Evolutionary conservation across 2,329 filamentous ascomycete genomes (phyloP), one percentile per base, ranked within the genome.

Genomic region (Claviceps sp.): DNA sequence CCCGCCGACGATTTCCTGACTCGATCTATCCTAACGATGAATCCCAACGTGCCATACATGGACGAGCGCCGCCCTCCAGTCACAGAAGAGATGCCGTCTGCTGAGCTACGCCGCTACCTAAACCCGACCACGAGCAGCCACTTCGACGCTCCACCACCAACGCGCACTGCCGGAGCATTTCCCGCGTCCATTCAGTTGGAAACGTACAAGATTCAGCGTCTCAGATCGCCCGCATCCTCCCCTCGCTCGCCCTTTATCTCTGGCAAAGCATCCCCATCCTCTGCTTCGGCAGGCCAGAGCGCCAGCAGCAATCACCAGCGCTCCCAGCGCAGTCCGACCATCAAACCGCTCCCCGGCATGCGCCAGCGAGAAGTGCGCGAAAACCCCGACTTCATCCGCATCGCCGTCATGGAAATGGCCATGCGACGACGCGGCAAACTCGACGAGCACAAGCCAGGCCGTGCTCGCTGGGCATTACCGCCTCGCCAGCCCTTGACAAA

Each of bases 171-270:
- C 9, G 47, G 50, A 4, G 43, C 69, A 50, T 84, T 78, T 59
- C 82, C 79, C 14, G 80, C 82, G 26, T 84, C 82, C 1, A 85
- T 85, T 53, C 81, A 85, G 62, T 83, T 85, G 81, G 80, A 83
- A 60, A 85, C 82, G 0, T 85, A 85, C 70, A 80, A 79, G 60
- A 73, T 80, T 37, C 74, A 75, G 59, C 72, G 72, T 38, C 74
- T 72, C 29, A 71, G 68, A 54, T 68, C 67, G 49, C 58, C 65
- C 40, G 59, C 67, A 22, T 54, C 63, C n/a, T 58, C 60, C n/a
- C 55, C 55, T 16, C 66, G 65, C 47, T 58, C 60, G 49, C 57
- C 63, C 40, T 17, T 11, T 2, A 22, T 36, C 1, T 17, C 38
- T 34, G 26, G 5, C 8, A 9, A 34, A 26, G 22, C n/a, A 38